Percentiles rank a stretch among this genome's conserved stretches.
These are phyloP conservation scores for Ceratocystis ficicola DNA, from an alignment of 2,329 filamentous ascomycete species.

Conservation along the genomic window DNA sequence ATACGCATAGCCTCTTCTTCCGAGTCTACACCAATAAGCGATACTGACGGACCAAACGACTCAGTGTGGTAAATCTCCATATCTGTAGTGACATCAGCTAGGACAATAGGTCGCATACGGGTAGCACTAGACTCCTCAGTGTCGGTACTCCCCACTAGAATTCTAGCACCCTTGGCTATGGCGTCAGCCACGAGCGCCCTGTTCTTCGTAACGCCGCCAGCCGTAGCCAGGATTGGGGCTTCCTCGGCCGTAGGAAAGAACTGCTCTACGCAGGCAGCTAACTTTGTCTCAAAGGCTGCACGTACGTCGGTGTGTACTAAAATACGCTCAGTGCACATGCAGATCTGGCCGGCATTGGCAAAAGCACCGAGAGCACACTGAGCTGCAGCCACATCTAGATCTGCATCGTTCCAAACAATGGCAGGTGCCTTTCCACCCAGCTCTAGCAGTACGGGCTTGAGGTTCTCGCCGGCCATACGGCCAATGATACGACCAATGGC, in stretches of 20 bases:
- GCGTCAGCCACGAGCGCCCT: slow-evolving; percentile 56
- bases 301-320: slow-evolving; percentile 41
- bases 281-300: slow-evolving; percentile 36
- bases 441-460: slow-evolving; percentile 73
- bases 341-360: slow-evolving; percentile 65
- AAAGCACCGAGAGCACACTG: slow-evolving; percentile 60
- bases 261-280: slow-evolving; percentile 32
- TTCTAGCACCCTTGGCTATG: slow-evolving; percentile 49
- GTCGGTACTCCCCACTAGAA: slow-evolving; percentile 33
- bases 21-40: slow-evolving; percentile 50
- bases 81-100: slow-evolving; percentile 46
- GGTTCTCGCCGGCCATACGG: slow-evolving; percentile 52
- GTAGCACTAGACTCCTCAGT: slow-evolving; percentile 28
- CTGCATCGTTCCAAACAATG: slow-evolving; percentile 68
- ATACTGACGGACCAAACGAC: slow-evolving; percentile 65
- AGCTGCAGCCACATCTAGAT: slow-evolving; percentile 57
- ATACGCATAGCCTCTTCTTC: slow-evolving; percentile 61
- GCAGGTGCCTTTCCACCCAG: slow-evolving; percentile 71
- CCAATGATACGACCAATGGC: slow-evolving; percentile 61
- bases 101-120: slow-evolving; percentile 51
- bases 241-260: slow-evolving; percentile 47
- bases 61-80: slow-evolving; percentile 70
- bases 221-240: slow-evolving; percentile 56
- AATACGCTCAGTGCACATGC: slow-evolving; percentile 74
- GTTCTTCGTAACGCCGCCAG: slow-evolving; percentile 53